phyloP scores from a whole-genome alignment of 352 stramenopile genomes.

The Globisporangium okanoganense region DNA sequence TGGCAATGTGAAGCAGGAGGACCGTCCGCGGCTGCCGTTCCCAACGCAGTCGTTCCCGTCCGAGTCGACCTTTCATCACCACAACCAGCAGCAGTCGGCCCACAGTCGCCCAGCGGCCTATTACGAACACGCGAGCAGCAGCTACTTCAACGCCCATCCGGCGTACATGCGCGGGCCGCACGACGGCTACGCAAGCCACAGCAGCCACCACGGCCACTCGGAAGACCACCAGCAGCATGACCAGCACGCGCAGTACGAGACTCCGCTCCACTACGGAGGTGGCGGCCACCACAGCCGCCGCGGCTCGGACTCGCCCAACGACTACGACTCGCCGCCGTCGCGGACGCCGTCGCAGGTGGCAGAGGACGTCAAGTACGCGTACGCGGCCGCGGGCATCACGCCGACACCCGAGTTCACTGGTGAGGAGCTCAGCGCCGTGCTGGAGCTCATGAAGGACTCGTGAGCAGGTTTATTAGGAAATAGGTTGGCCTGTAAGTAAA shows the following conservation, averaged over 20 bases:
- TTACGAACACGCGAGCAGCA: constrained; percentile 21
- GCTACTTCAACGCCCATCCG: constrained; percentile 21
- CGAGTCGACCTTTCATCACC: constrained; percentile 42
- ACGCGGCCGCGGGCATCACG: constrained; percentile 19
- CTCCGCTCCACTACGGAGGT: constrained; percentile 14
- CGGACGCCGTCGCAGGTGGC: constrained; percentile 18
- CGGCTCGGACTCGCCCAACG: constrained; percentile 9
- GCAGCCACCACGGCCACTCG: not conserved
- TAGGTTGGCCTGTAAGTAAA: not conserved
- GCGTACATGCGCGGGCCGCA: constrained; percentile 37
- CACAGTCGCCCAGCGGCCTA: constrained; percentile 19
- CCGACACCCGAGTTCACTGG: constrained; percentile 36
- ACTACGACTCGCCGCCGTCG: constrained; percentile 30
- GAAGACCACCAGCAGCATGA: constrained; percentile 16
- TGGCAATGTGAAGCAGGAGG: constrained; percentile 28
- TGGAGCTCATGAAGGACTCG: constrained; percentile 50
- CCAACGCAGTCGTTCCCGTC: constrained; percentile 57
- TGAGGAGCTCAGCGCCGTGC: constrained; percentile 41
- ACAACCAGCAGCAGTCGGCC: constrained; percentile 18
- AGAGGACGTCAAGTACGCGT: constrained; percentile 27
- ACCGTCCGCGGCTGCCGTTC: constrained; percentile 48
- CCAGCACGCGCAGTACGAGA: constrained; percentile 27
- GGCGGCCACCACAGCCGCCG: not conserved
- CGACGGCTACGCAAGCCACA: constrained; percentile 24
- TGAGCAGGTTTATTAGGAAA: constrained; percentile 4